Percentiles rank a stretch among this genome's conserved stretches.
Evolutionary conservation across 148 eudicot genomes (phyloP).

Genomic region (Vaccinium myrtillus): DNA sequence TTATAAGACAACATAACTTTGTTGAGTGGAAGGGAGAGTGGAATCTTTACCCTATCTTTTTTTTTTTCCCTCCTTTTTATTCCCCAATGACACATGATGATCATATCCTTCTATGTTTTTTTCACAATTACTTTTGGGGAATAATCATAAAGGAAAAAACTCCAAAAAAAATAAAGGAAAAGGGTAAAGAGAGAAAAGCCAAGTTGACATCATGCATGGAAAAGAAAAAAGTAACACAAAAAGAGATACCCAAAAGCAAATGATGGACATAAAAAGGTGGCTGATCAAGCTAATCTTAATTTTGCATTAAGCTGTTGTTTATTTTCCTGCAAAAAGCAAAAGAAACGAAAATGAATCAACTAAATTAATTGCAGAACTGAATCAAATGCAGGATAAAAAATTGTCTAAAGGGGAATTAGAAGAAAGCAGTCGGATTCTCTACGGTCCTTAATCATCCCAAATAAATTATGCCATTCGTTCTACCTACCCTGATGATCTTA

Average conservation of each 20-base stretch:
- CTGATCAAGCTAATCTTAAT: not conserved
- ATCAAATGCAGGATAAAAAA: not conserved
- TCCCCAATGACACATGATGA: not conserved
- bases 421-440: not conserved
- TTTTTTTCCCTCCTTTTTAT: not conserved
- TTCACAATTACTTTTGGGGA: conserved; percentile 13
- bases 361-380: not conserved
- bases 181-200: not conserved
- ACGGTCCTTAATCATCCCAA: not conserved
- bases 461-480: not conserved
- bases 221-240: not conserved
- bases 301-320: not conserved
- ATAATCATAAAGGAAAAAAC: not conserved
- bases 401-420: not conserved
- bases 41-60: conserved; percentile 13
- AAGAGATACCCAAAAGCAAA: conserved; percentile 7
- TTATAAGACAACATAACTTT: conserved; percentile 12
- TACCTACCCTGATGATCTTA: not conserved
- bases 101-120: conserved; percentile 1
- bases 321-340: conserved; percentile 33
- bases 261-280: not conserved
- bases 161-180: not conserved
- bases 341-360: not conserved
- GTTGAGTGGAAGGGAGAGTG: conserved; percentile 18
- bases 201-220: conserved; percentile 5